Evolutionary conservation across 2,329 filamentous ascomycete genomes (phyloP), one percentile per base, ranked within the genome.

Genomic region (Colletotrichum abscissum): DNA sequence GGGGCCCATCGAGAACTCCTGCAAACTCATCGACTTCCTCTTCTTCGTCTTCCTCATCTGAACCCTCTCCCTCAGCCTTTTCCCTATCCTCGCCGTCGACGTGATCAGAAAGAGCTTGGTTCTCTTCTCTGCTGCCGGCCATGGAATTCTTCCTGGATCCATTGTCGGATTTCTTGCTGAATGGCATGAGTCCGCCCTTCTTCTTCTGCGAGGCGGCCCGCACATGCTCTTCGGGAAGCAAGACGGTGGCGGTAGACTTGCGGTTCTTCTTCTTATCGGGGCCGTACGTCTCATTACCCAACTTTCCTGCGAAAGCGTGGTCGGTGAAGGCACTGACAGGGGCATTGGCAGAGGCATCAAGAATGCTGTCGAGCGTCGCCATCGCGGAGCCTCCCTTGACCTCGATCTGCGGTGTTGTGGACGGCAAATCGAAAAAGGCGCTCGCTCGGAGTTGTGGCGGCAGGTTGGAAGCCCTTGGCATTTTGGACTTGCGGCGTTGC

Each of bases 301-400:
- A 86, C 75, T 91, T 90, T 5, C 95, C 95, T 33, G 92, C 93
- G 79, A 94, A 95, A 0, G 92, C 90, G 81, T 98, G 95, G 78
- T 98, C 95, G 0, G 94, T 97, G 78, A 98, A 98, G 30, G 95
- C 96, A 76, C 88, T 94, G 35, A 98, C 95, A 1, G 97, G 97
- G 0, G 97, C 96, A 73, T 89, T 90, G 3, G 94, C 94, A 3
- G 96, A 97, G 8, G 96, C 97, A 79, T 98, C 93, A 19, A 99
- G 88, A 66, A 99, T 97, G 80, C 92, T 95, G 76, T 99, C 95
- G 8, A 99, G 88, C 0, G 96, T 98, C 55, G 91, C 92, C 80
- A 95, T 94, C 12, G 96, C 95, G 30, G 97, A 98, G 22, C 94
- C 93, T 71, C 94, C 92, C 81, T 92, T 92, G 67, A 92, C 80